A percentile compares a stretch with the other conserved stretches of the same genome.
Conservation (phyloP, 768 basidiomycete genomes). For the Nidularia pulvinata region DNA sequence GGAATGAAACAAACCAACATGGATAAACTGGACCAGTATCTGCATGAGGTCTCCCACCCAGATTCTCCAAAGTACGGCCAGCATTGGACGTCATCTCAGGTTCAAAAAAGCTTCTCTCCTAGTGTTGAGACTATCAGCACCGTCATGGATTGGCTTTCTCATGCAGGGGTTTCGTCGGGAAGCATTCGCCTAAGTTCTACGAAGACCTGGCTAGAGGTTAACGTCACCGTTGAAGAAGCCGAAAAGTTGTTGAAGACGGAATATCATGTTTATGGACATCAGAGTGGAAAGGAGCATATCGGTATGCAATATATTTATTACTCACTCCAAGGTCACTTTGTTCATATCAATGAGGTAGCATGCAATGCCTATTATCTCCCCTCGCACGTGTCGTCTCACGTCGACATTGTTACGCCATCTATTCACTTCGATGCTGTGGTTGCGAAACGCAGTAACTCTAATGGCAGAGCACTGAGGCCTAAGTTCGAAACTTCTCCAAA, state of each 20-base stretch:
- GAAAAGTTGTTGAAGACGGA: slow-evolving; percentile 39
- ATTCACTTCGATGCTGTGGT: slow-evolving; percentile 32
- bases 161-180: slow-evolving; percentile 26
- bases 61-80: slow-evolving; percentile 43
- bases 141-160: slow-evolving; percentile 39
- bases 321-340: neutral
- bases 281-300: slow-evolving; percentile 28
- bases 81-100: slow-evolving; percentile 40
- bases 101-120: slow-evolving; percentile 41
- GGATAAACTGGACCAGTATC: slow-evolving; percentile 33
- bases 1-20: slow-evolving; percentile 43
- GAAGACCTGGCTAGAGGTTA: slow-evolving; percentile 33
- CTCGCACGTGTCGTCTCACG: slow-evolving; percentile 27
- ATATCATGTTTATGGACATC: slow-evolving; percentile 41
- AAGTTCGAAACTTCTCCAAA: slow-evolving; percentile 19
- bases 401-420: slow-evolving; percentile 36
- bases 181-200: slow-evolving; percentile 26
- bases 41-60: slow-evolving; percentile 45
- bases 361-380: slow-evolving; percentile 32
- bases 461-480: slow-evolving; percentile 15
- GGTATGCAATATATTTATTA: slow-evolving; percentile 20
- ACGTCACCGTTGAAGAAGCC: slow-evolving; percentile 36
- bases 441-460: slow-evolving; percentile 13
- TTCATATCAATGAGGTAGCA: slow-evolving; percentile 12
- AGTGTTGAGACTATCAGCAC: slow-evolving; percentile 29